Evolutionary conservation across 805 yeast genomes (phyloP).

Genomic region (Ogataea pilisensis): DNA sequence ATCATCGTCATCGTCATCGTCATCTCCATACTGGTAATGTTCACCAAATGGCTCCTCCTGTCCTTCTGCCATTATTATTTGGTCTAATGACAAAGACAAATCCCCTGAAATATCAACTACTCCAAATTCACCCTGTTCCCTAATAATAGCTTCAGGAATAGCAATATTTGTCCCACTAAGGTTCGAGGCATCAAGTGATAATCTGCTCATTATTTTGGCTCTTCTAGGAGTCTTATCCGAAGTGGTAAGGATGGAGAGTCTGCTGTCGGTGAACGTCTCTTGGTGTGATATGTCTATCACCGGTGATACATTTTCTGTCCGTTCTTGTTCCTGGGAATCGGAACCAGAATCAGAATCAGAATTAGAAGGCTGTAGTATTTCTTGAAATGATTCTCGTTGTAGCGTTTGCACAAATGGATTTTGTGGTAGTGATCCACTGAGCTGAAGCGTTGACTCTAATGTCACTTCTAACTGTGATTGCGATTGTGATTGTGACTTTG

Average conservation of each 20-base stretch:
- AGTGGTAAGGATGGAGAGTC: conserved; percentile 2
- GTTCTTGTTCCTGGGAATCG: no score
- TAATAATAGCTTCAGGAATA: conserved; percentile 31
- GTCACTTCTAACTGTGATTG: background rate
- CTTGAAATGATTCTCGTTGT: no score
- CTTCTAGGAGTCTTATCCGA: conserved; percentile 20
- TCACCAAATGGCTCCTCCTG: no score
- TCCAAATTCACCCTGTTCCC: conserved; percentile 27
- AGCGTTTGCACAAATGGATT: no score
- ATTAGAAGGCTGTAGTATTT: no score
- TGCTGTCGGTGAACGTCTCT: conserved; percentile 4
- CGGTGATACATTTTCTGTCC: no score
- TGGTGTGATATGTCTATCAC: conserved; percentile 3
- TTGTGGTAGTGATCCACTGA: no score
- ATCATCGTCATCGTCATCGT: conserved; percentile 8
- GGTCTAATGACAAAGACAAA: conserved; percentile 3
- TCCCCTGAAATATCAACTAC: conserved; percentile 14
- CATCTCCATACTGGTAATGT: conserved; percentile 7
- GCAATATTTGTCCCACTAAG: conserved; percentile 31
- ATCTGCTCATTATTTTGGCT: conserved; percentile 20
- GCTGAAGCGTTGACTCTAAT: background rate
- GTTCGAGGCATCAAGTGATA: conserved; percentile 23
- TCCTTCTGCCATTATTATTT: background rate
- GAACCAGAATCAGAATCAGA: no score
- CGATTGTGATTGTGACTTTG: conserved; percentile 4